Base-by-base conservation (phyloP, 1,284 basidiomycete genomes). In the Fomes fomentarius region DNA sequence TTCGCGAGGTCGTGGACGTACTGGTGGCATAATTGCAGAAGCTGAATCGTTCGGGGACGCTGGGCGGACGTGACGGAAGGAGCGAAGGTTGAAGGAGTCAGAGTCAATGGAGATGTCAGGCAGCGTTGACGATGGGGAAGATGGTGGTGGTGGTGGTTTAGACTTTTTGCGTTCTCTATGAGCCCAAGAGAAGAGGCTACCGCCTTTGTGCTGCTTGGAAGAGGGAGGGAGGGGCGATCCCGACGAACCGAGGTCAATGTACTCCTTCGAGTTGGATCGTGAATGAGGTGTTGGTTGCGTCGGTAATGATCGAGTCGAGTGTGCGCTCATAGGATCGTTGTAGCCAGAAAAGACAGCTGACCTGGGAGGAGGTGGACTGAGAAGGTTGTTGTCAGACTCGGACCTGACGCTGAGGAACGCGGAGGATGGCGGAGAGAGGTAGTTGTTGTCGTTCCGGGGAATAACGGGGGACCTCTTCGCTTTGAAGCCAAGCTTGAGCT, bases 241-340 rank as follows among this genome's bases (percentile, higher is more conserved):
- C 22, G 28, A 30, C 28, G 44, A 37, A 28, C 37, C 31, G 24
- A 71, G 66, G 47, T 64, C 66, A 45, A 66, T 49, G 56, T 44
- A 59, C 54, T 60, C 54, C 34, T 52, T 66, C 47, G 50, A 58
- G 48, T 45, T 41, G 43, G 62, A 26, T 51, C 51, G 53, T 37
- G 50, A 40, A 56, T 61, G 31, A 21, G 54, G 21, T 37, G 62
- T 50, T 22, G 63, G 39, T 2, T 76, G 70, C 14, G 72, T 71
- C 11, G 85, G 85, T 38, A 88, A 75, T 24, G 86, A 88, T 61
- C 78, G 79, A 31, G 83, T 83, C 17, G 85, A 88, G 49, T 76
- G 74, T 12, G 76, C 75, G 60, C 71, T 73, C 52, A 71, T 59
- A 21, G 80, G 75, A 50, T 79, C 80, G 15, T 68, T 76, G 58